Evolutionary conservation across 192 early-diverging fungal species (phyloP).

Genomic region (Gamsiella multidivaricata): DNA sequence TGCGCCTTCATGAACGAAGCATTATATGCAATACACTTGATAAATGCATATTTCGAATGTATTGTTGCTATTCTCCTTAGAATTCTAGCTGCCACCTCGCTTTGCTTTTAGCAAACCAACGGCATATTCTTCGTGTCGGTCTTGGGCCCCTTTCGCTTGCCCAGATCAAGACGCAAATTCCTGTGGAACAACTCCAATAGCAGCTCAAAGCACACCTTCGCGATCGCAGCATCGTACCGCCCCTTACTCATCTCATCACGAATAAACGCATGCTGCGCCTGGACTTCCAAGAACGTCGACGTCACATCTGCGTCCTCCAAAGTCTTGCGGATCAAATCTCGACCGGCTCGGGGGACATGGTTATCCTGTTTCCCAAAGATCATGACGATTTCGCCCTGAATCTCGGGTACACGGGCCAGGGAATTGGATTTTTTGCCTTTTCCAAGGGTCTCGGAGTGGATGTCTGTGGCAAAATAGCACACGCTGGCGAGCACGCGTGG

Average conservation of each 20-base stretch:
- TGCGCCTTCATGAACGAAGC: too few species aligned
- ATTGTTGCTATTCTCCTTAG: too few species aligned
- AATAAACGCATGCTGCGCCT: constrained; percentile 76
- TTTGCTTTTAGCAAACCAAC: constrained; percentile 20
- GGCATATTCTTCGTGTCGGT: constrained; percentile 28
- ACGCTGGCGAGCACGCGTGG: constrained; percentile 62
- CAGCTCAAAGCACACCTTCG: constrained; percentile 67
- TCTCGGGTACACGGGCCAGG: constrained; percentile 59
- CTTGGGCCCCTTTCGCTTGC: constrained; percentile 42
- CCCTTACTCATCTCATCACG: constrained; percentile 73
- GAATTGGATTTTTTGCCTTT: constrained; percentile 59
- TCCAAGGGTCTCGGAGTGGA: constrained; percentile 66
- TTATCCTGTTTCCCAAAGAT: constrained; percentile 75
- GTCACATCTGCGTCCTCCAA: constrained; percentile 61
- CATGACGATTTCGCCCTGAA: constrained; percentile 69
- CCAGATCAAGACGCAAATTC: constrained; percentile 55
- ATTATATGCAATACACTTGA: too few species aligned
- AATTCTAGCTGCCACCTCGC: background rate
- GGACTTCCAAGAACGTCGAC: constrained; percentile 69
- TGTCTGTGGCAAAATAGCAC: constrained; percentile 76
- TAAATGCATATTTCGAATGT: too few species aligned
- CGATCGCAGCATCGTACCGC: constrained; percentile 70
- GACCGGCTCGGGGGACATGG: constrained; percentile 68
- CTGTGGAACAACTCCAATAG: constrained; percentile 70
- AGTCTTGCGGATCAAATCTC: constrained; percentile 65